Base-by-base conservation (phyloP, 2,329 filamentous ascomycete genomes). In the Fusarium newnesense region DNA sequence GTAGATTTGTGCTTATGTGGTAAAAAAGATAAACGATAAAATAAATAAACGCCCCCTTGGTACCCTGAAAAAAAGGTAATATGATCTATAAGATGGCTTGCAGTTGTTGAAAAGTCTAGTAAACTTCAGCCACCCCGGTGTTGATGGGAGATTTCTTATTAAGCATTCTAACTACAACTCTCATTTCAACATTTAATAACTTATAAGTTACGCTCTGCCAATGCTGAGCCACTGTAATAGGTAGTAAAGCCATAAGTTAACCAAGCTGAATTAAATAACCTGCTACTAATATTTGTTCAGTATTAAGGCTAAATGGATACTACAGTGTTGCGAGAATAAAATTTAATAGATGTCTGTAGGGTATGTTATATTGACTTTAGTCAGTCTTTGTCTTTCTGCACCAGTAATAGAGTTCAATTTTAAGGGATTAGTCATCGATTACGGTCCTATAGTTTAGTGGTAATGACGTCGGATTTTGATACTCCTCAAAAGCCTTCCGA, bases 361-460 rank as follows among this genome's bases (percentile, higher is more conserved):
- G 58, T 61, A 60, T n/a, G 11, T n/a, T 5, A 4, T 11, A 4
- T 2, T 19, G 1, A 24, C 15, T 4, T 26, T 12, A 4, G 5
- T 4, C 2, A 5, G 12, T 16, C 4, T 13, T 2, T 10, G 9
- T 21, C 5, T 9, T 15, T 0, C 0, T 21, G 6, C 6, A 1
- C 7, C 0, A 21, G 0, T 7, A 0, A 50, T 37, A 50, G 9
- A 10, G 2, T 0, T 1, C 1, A 9, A 40, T 16, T 7, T 8
- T 5, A 0, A 11, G 1, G 1, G 47, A 58, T 68, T 68, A 68
- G 65, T 68, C 64, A 68, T 69, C 65, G 26, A 9, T 10, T 1
- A 13, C 11, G 67, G 67, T 70, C 61, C 67, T 70, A 70, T 70
- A 70, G 67, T 70, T 60, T 70, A 70, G 67, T 65, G 67, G 67